A percentile compares a stretch with the other conserved stretches of the same genome.
Evolutionary conservation across 2,329 filamentous ascomycete species (phyloP).

Genomic region (Ophiostoma fasciatum): DNA sequence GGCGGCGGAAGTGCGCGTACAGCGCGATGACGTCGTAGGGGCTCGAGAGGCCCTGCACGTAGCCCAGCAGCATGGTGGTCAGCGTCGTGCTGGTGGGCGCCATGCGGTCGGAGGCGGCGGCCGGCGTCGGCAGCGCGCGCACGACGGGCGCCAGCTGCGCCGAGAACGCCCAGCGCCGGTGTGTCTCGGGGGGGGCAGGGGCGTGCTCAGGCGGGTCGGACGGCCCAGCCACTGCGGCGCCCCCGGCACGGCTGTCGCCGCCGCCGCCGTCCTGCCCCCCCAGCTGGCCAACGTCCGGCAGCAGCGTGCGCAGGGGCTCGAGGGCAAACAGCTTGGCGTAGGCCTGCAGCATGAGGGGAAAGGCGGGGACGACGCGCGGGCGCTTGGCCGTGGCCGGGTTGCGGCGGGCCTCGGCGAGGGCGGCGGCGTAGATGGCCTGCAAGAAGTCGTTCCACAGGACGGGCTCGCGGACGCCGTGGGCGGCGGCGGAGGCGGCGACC

Average conservation of each 20-base stretch:
- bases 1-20: slow-evolving; percentile 30
- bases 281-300: slow-evolving; percentile 9
- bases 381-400: slow-evolving; percentile 14
- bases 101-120: slow-evolving; percentile 11
- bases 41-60: slow-evolving; percentile 25
- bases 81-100: slow-evolving; percentile 26
- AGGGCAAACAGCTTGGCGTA: slow-evolving; percentile 34
- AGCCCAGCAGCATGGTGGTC: slow-evolving; percentile 31
- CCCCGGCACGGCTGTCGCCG: too few relatives aligned
- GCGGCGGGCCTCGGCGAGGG: slow-evolving; percentile 23
- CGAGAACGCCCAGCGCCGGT: slow-evolving; percentile 10
- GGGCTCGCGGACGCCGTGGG: slow-evolving; percentile 30
- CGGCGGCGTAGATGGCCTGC: slow-evolving; percentile 33
- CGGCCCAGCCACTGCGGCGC: too few relatives aligned
- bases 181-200: neutral
- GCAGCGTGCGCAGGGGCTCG: slow-evolving; percentile 27
- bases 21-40: slow-evolving; percentile 28
- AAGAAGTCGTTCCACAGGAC: slow-evolving; percentile 36
- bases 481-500: slow-evolving; percentile 37
- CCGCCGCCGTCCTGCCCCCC: neutral
- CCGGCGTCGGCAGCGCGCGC: slow-evolving; percentile 10
- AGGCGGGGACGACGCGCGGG: slow-evolving; percentile 23
- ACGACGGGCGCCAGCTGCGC: slow-evolving; percentile 9
- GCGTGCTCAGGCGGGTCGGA: too few relatives aligned
- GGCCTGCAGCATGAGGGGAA: slow-evolving; percentile 32